Base-by-base conservation (phyloP, 495 filamentous ascomycete genomes). In the Tuber magnatum region DNA sequence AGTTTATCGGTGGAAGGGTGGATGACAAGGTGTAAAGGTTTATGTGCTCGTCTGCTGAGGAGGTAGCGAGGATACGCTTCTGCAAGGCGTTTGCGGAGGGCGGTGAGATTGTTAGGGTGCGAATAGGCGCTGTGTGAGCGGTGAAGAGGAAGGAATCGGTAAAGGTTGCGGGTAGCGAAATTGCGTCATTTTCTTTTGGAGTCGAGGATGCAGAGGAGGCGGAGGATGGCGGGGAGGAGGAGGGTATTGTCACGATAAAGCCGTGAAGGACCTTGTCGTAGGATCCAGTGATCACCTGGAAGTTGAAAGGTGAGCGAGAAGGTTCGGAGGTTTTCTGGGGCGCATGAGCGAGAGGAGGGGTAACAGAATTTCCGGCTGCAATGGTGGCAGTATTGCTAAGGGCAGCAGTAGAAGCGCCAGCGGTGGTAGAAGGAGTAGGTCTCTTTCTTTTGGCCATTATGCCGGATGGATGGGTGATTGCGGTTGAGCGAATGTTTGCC, bases 191-290 rank as follows among this genome's bases (percentile, higher is more conserved):
- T 74, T 80, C 77, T 18, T 65, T 65, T 12, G 73, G 79, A 12
- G n/a, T 28, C 28, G n/a, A 14, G n/a, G 51, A 61, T 24, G 10
- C 81, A 72, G 48, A 82, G 72, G 40, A 39, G 18, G 32, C 80
- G 48, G 61, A 40, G 12, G 72, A 81, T 76, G 22, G 81, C 72
- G 39, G 79, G 20, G 38, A 22, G 61, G 74, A 10, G 41, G 83
- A 77, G 3, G 87, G 86, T 72, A 97, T 86, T 0, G 89, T 88
- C 9, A 91, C 94, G 1, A 92, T 93, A 82, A 98, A 87, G 77
- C 96, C 96, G 84, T 99, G 95, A 65, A 99, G 87, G 65, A 94
- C 89, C 74, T 93, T 89, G 81, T 99, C 95, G 85, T 99, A 99
- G 75, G 94, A 97, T 28, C 95, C 95, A 35, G 93, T 92, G 71